Conservation (phyloP, 1,284 basidiomycete species). For the Porogramme epimiltina region DNA sequence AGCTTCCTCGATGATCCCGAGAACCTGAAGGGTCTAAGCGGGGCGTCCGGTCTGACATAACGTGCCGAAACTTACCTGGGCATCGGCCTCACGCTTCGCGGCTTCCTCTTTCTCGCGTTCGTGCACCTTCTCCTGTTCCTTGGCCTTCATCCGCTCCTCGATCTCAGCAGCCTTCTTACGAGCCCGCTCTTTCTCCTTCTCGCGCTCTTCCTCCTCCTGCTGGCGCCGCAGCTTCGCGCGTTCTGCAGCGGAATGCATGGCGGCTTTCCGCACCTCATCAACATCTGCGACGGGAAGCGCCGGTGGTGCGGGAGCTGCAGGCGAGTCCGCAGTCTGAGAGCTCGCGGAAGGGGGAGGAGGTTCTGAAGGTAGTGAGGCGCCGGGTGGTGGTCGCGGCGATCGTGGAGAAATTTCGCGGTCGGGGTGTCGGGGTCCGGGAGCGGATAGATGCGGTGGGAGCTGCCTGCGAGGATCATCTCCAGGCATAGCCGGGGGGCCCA, state of each 20-base stretch:
- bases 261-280: slow-evolving; percentile 75
- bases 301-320: slow-evolving; percentile 34
- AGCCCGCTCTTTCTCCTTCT: slow-evolving; percentile 83
- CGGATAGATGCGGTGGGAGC: slow-evolving; percentile 35
- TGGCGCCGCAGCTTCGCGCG: slow-evolving; percentile 79
- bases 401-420: neutral
- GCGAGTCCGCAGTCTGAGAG: slow-evolving; percentile 15
- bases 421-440: slow-evolving; percentile 8
- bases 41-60: neutral
- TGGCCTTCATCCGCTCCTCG: slow-evolving; percentile 70
- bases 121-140: slow-evolving; percentile 34
- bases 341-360: slow-evolving; percentile 13
- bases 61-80: slow-evolving; percentile 21
- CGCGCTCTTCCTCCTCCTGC: slow-evolving; percentile 85
- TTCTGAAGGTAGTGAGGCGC: slow-evolving; percentile 6
- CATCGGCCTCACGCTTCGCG: slow-evolving; percentile 21
- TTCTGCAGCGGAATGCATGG: slow-evolving; percentile 91
- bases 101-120: slow-evolving; percentile 18
- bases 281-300: slow-evolving; percentile 53
- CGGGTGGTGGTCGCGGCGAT: slow-evolving; percentile 1
- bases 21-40: slow-evolving; percentile 31
- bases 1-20: slow-evolving; percentile 50
- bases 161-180: slow-evolving; percentile 84
- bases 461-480: slow-evolving; percentile 32
- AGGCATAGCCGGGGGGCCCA: slow-evolving; percentile 19